Base-by-base conservation (phyloP, 1,139 yeast genomes). In the Oligophagozyma castellii region DNA sequence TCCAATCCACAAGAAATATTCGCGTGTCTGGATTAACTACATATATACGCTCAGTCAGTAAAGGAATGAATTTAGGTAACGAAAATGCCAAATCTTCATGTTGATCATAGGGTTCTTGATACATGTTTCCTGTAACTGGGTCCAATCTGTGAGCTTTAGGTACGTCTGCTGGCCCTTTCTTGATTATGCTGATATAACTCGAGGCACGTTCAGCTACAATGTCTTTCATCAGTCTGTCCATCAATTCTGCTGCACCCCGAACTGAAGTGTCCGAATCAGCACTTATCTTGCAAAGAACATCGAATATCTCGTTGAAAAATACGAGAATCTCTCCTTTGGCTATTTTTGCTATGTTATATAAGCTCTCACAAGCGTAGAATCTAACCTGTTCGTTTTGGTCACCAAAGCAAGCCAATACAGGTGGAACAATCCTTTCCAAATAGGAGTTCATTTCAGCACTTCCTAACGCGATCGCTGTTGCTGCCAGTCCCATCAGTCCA, bases 371-470 rank as follows among this genome's bases (percentile, higher is more conserved):
- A 0, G 98, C 96, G 53, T 86, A 92, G 46, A 92, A 92, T 30
- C 99, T 64, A 5, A 92, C 98, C 39, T 94, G 69, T 7, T 95
- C 93, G 49, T 92, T 95, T 35, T 92, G 94, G 47, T 92, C 98
- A 31, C 93, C 86, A 53, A 92, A 92, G 36, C 96, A 89, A 0
- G 95, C 92, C 44, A 92, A 63, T 12, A 92, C 94, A 0, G 99
- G 95, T 35, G 81, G 92, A 35, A 89, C 72, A 36, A 92, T 86
- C 33, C 76, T 81, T 35, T 83, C 92, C 30, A 92, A 58, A 46
- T 83, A 89, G 36, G 65, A 49, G 13, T 81, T 72, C 28, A 79
- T 70, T 44, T 77, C 81, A 33, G 66, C 67, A 25, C 66, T 74
- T 0, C 93, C 86, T 28, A 81, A 55, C 0, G 93, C 93, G 32